A percentile compares a stretch with the other conserved stretches of the same genome.
Evolutionary conservation across 129 eudicot species (phyloP).

Genomic region (Flaveria brownii): DNA sequence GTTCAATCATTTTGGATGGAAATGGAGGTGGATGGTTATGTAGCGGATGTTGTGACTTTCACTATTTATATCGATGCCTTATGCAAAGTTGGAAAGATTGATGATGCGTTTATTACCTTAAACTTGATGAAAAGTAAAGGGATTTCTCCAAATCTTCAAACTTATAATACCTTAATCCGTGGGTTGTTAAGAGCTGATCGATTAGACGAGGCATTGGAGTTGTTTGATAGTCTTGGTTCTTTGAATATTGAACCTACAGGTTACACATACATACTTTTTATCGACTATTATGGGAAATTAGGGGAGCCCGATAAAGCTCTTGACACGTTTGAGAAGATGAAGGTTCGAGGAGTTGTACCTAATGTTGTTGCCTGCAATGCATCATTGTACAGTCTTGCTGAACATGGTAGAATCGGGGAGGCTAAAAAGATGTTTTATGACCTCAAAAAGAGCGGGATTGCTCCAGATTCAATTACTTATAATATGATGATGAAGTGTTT

Average conservation of each 20-base stretch:
- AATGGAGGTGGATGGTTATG: constrained; percentile 91
- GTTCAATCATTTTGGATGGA: constrained; percentile 64
- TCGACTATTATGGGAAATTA: constrained; percentile 81
- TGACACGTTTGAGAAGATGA: constrained; percentile 82
- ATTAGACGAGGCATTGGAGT: constrained; percentile 61
- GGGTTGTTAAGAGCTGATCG: constrained; percentile 71
- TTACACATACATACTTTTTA: constrained; percentile 79
- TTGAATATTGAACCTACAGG: constrained; percentile 60
- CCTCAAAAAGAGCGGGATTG: constrained; percentile 74
- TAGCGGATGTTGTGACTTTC: constrained; percentile 77
- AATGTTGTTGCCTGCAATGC: constrained; percentile 89
- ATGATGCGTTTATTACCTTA: constrained; percentile 70
- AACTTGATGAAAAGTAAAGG: constrained; percentile 60
- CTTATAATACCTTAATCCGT: constrained; percentile 74
- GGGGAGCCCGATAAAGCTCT: constrained; percentile 81
- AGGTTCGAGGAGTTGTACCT: constrained; percentile 77
- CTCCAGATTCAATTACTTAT: constrained; percentile 89
- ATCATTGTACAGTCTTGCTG: constrained; percentile 81
- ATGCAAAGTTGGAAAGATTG: constrained; percentile 73
- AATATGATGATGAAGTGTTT: constrained; percentile 98
- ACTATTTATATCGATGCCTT: constrained; percentile 75
- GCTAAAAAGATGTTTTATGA: constrained; percentile 69
- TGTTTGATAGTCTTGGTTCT: constrained; percentile 57
- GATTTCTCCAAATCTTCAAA: constrained; percentile 74
- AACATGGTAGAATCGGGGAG: constrained; percentile 73